Evolutionary conservation across 2,329 filamentous ascomycete species (phyloP).

Genomic region (Coniochaeta sp.): DNA sequence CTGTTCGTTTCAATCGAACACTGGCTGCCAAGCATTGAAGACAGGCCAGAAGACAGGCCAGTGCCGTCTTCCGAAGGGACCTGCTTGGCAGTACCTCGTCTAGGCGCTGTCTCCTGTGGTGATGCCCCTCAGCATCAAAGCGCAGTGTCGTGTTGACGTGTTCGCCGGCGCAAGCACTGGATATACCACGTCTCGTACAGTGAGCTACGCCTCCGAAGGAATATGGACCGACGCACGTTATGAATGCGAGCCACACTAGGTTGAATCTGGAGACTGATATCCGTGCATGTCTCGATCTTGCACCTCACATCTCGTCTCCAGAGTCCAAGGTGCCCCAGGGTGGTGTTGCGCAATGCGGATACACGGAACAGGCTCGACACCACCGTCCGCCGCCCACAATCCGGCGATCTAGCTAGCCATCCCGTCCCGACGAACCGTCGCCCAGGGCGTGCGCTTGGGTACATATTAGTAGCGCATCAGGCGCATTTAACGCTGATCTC

Average conservation of each 20-base stretch:
- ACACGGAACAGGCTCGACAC: background rate
- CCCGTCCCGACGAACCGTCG: background rate
- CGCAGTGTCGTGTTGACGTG: too few species aligned
- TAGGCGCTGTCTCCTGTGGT: too few species aligned
- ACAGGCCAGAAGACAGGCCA: too few species aligned
- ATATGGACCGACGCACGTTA: background rate
- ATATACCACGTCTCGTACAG: too few species aligned
- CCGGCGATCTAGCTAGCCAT: background rate
- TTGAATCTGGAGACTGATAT: background rate
- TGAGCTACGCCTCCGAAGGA: background rate
- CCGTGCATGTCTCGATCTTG: background rate
- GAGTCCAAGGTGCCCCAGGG: background rate
- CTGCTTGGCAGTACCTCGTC: too few species aligned
- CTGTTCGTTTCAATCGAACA: too few species aligned
- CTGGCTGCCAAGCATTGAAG: too few species aligned
- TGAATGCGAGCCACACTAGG: background rate
- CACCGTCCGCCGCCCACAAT: background rate
- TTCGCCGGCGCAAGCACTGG: too few species aligned
- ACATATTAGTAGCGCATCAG: background rate
- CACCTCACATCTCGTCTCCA: background rate
- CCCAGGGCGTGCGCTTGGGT: background rate
- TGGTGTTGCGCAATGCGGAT: background rate
- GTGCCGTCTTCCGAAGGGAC: too few species aligned
- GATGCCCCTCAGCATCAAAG: too few species aligned
- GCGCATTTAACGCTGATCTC: background rate